Evolutionary conservation across 2,329 filamentous ascomycete genomes (phyloP), one percentile per base, ranked within the genome.

Genomic region (Stemphylium lycopersici): DNA sequence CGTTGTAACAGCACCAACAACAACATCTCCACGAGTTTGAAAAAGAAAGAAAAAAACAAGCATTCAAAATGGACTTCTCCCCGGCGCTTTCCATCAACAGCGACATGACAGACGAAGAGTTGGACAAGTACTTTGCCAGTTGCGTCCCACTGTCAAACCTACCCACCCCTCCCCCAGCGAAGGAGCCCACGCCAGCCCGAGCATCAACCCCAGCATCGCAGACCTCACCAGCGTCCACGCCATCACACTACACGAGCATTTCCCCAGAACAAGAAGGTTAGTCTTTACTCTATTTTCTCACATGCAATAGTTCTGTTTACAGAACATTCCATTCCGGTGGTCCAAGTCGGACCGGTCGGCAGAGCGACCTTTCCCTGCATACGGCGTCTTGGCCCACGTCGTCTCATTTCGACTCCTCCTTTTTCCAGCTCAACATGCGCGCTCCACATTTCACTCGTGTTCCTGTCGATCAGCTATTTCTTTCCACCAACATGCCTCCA

Each of bases 71-170:
- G 68, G 62, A 69, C 20, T 63, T 61, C 39, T 70, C 68, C 2
- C 68, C 68, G 15, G 66, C 68, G 12, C 54, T 66, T 31, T 69
- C 66, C 4, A 42, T 62, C 32, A 62, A 58, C 56, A 61, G 65
- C 64, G 67, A 74, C 60, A 65, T 74, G 61, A 72, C 72, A 40
- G 70, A 74, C 51, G 74, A 75, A 48, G 72, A 76, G 54, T 51
- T 76, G 59, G 75, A 77, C 41, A 59, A 58, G 51, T 77, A 76
- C 62, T 74, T 77, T 58, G 74, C 71, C 36, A 71, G 58, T 48
- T 77, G 72, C 40, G 70, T 73, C 22, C 74, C 74, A 41, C 63
- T 76, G 36, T 76, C 74, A 29, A 75, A 71, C 59, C 63, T 77
- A 18, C 75, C 75, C 6, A 77, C 75, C 13, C 75, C 75, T 51